Conservation (phyloP, 2,329 filamentous ascomycete genomes). For the Tetracladium maxilliforme region DNA sequence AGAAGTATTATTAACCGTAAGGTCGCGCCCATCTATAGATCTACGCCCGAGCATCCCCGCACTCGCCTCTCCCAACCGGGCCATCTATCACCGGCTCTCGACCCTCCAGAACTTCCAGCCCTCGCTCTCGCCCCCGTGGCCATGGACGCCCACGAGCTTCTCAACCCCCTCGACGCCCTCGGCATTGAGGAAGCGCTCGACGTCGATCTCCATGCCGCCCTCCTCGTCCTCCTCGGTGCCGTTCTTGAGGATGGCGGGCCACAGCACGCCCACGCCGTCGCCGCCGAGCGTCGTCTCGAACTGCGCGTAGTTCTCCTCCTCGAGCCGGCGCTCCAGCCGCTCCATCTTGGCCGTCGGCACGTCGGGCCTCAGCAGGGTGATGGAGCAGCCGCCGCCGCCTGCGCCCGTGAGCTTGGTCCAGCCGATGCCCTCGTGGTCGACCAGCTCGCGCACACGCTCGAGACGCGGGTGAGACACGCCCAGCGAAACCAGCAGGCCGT, state of each 20-base stretch:
- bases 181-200: conserved; percentile 76
- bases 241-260: conserved; percentile 82
- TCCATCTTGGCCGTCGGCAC: conserved; percentile 38
- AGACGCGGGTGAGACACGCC: conserved; percentile 91
- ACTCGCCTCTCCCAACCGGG: too few relatives aligned
- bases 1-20: too few relatives aligned
- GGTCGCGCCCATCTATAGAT: not conserved
- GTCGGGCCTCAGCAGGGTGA: conserved; percentile 69
- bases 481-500: conserved; percentile 78
- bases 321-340: conserved; percentile 49
- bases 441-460: conserved; percentile 79
- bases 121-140: conserved; percentile 51
- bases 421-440: conserved; percentile 77
- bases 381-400: conserved; percentile 89
- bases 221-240: conserved; percentile 63
- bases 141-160: conserved; percentile 66
- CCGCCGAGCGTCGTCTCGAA: conserved; percentile 86
- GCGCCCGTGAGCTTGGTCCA: conserved; percentile 98
- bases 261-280: conserved; percentile 86
- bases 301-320: conserved; percentile 61
- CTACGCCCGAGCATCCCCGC: not conserved
- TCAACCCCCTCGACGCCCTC: conserved; percentile 78
- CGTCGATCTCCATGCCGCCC: conserved; percentile 83
- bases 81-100: too few relatives aligned
- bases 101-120: conserved; percentile 82